Base-by-base conservation (phyloP, 306 rosid species). In the Trifolium repens region DNA sequence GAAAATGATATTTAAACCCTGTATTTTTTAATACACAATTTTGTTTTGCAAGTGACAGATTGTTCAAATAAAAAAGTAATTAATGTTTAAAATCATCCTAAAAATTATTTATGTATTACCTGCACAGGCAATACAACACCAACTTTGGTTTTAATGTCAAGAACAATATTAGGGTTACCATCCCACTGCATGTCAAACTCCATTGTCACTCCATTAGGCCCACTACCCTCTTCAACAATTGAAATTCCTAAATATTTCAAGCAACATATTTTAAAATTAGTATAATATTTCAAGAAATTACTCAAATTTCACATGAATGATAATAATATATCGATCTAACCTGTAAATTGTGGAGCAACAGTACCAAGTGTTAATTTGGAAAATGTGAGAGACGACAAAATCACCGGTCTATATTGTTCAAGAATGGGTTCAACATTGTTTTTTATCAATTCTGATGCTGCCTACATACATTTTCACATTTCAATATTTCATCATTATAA, bases 181-280 rank as follows among this genome's bases (percentile, higher is more conserved):
- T 94, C 98, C 98, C 98, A 94, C 55, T 94, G 94, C 86, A 94
- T 80, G 82, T 94, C 98, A 74, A 94, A 71, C 87, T 94, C 97
- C 86, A 94, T 71, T 14, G 96, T 91, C 42, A 91, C 79, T 74
- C 90, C 94, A 10, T 46, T 78, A 74, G 74, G 7, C 37, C 82
- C 89, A 76, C 90, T 79, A 66, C 88, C 87, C 49, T 75, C 88
- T 76, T 94, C 98, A 72, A 90, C 55, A 32, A 91, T 82, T 35
- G 88, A 30, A 80, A 91, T 82, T 77, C 98, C 97, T 91, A 70
- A 1, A 73, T 30, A 80, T 17, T 17, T 17, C 19, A 17, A 0
- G 19, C 19, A 17, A 70, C 2, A 73, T 30, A 80, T 79, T 39
- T 86, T 69, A 82, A 77, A 54, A 11, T 42, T 19, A 72, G 19